phyloP scores from a whole-genome alignment of 805 yeast species.

The Yarrowia deformans region DNA sequence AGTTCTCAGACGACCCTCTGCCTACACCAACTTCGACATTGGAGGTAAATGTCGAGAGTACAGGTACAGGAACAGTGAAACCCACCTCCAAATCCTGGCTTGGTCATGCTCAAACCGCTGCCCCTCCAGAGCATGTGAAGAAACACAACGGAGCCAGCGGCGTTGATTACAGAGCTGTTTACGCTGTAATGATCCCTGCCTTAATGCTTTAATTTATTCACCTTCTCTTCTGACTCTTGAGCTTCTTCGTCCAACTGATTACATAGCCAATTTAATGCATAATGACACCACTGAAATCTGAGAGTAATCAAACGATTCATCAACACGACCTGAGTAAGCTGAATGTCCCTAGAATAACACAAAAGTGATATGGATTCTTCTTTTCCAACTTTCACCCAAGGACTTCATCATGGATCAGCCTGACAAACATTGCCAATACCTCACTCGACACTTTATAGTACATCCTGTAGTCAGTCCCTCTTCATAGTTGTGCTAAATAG shows the following conservation, averaged over 20 bases:
- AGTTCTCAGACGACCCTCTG: constrained; percentile 21
- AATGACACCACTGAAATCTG: too few species aligned
- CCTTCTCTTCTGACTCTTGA: background rate
- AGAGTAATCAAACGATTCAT: too few species aligned
- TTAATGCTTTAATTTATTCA: constrained; percentile 2
- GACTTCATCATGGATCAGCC: too few species aligned
- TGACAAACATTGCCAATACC: too few species aligned
- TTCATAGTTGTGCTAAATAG: background rate
- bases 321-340: too few species aligned
- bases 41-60: background rate
- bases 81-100: background rate
- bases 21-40: constrained; percentile 2
- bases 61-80: background rate
- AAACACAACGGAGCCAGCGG: constrained; percentile 6
- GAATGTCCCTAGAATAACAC: too few species aligned
- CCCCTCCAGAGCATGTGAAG: background rate
- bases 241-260: background rate
- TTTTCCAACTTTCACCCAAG: too few species aligned
- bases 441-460: too few species aligned
- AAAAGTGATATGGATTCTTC: too few species aligned
- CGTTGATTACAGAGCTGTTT: constrained; percentile 18
- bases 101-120: constrained; percentile 14
- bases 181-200: constrained; percentile 18
- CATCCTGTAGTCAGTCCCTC: background rate
- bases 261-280: background rate